Conservation (phyloP, 805 yeast species). For the Dipodascus albidus region DNA sequence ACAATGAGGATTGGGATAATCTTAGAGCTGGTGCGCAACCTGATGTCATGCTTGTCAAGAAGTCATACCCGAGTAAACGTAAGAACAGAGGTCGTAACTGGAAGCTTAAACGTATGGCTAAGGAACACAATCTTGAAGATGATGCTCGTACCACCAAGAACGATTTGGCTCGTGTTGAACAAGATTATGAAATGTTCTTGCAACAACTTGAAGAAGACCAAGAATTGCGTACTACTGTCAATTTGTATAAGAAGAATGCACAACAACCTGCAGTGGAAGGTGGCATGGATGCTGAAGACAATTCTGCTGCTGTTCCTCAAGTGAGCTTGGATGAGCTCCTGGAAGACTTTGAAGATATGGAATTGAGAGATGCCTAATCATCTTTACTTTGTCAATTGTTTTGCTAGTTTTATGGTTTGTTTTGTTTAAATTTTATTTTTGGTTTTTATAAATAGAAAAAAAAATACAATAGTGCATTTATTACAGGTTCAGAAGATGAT, state of each 20-base stretch:
- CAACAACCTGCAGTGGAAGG: conserved; percentile 16
- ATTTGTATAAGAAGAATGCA: conserved; percentile 60
- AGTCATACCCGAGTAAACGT: conserved; percentile 67
- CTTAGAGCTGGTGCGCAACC: conserved; percentile 43
- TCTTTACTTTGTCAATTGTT: not conserved
- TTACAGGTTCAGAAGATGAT: not conserved
- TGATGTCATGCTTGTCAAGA: conserved; percentile 83
- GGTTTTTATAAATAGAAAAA: too few relatives aligned
- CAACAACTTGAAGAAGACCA: conserved; percentile 96
- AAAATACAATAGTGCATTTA: not conserved
- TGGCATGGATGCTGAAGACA: conserved; percentile 13
- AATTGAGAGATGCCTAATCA: conserved; percentile 37
- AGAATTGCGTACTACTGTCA: conserved; percentile 84
- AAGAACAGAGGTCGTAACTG: conserved; percentile 72
- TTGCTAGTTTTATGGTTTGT: not conserved
- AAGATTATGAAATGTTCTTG: conserved; percentile 89
- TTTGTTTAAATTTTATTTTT: too few relatives aligned
- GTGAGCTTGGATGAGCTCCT: conserved; percentile 83
- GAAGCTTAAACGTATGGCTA: conserved; percentile 97
- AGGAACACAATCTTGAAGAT: conserved; percentile 52
- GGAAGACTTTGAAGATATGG: conserved; percentile 93
- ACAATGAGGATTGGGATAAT: conserved; percentile 65
- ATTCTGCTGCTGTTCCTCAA: conserved; percentile 11
- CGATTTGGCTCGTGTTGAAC: conserved; percentile 85
- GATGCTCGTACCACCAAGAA: conserved; percentile 44